These are phyloP conservation scores for Chrysoporthe deuterocubensis DNA, from an alignment of 2,329 filamentous ascomycete species.

Conservation along the genomic window DNA sequence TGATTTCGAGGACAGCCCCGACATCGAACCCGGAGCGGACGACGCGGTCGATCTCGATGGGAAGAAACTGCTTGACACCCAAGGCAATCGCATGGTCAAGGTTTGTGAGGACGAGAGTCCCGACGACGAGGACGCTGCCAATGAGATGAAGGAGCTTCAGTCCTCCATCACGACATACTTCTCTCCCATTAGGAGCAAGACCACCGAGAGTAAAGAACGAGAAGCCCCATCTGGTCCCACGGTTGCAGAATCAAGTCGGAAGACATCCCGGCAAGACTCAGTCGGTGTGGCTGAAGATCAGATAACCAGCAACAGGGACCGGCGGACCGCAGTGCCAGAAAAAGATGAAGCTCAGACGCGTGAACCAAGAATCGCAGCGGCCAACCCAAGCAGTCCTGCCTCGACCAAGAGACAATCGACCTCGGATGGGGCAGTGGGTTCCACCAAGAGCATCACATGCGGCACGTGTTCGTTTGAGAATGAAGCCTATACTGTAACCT, in stretches of 20 bases:
- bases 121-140: slow-evolving; percentile 59
- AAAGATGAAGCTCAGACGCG: slow-evolving; percentile 10
- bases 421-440: not conserved
- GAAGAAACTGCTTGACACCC: slow-evolving; percentile 64
- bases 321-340: slow-evolving; percentile 4
- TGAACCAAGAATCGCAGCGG: slow-evolving; percentile 15
- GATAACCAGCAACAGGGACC: slow-evolving; percentile 8
- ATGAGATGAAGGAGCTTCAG: slow-evolving; percentile 71
- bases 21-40: slow-evolving; percentile 46
- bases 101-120: slow-evolving; percentile 73
- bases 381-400: not conserved
- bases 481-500: slow-evolving; percentile 57
- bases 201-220: not conserved
- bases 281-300: slow-evolving; percentile 21
- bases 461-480: slow-evolving; percentile 73
- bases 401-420: not conserved
- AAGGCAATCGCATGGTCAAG: slow-evolving; percentile 70
- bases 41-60: slow-evolving; percentile 70
- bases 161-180: slow-evolving; percentile 37
- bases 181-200: slow-evolving; percentile 15
- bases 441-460: slow-evolving; percentile 43
- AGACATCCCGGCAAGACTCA: not conserved
- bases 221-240: slow-evolving; percentile 1
- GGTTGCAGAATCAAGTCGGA: not conserved
- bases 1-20: slow-evolving; percentile 50